These are phyloP conservation scores for Glarea lozoyensis DNA, from an alignment of 495 filamentous ascomycete species.

Conservation along the genomic window DNA sequence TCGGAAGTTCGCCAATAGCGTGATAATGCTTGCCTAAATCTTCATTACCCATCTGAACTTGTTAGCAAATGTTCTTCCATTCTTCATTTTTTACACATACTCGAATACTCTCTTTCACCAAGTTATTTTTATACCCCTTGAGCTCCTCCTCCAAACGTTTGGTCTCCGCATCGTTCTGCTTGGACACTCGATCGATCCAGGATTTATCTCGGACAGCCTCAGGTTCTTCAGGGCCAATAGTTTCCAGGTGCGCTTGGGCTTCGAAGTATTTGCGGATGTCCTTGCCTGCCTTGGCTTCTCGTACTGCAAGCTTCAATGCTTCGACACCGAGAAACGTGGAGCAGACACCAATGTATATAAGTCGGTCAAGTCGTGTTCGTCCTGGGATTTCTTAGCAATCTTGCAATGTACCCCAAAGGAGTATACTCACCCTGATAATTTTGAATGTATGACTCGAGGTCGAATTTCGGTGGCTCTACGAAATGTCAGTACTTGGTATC, in stretches of 20 bases:
- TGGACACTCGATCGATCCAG: conserved; percentile 60
- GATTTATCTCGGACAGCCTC: conserved; percentile 55
- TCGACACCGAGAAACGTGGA: conserved; percentile 72
- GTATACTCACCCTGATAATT: conserved; percentile 68
- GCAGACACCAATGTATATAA: conserved; percentile 69
- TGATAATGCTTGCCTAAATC: conserved; percentile 64
- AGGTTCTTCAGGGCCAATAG: conserved; percentile 56
- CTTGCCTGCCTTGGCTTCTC: conserved; percentile 67
- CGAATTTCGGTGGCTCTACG: conserved; percentile 79
- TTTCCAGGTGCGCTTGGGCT: conserved; percentile 53
- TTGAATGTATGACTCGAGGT: conserved; percentile 83
- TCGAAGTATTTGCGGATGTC: conserved; percentile 64
- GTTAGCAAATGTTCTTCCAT: neutral
- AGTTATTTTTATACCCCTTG: conserved; percentile 91
- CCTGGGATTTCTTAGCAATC: too few relatives aligned
- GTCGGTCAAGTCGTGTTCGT: conserved; percentile 60
- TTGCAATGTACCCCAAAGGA: too few relatives aligned
- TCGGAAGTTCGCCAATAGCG: conserved; percentile 49
- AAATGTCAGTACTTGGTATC: conserved; percentile 7
- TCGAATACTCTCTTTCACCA: conserved; percentile 95
- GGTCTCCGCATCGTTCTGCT: conserved; percentile 54
- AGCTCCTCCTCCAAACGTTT: conserved; percentile 73
- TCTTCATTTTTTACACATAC: conserved; percentile 36
- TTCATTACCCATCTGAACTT: conserved; percentile 62
- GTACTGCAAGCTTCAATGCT: conserved; percentile 67